These are phyloP conservation scores for Eucalyptus cloeziana DNA, from an alignment of 345 rosid species.

Conservation along the genomic window DNA sequence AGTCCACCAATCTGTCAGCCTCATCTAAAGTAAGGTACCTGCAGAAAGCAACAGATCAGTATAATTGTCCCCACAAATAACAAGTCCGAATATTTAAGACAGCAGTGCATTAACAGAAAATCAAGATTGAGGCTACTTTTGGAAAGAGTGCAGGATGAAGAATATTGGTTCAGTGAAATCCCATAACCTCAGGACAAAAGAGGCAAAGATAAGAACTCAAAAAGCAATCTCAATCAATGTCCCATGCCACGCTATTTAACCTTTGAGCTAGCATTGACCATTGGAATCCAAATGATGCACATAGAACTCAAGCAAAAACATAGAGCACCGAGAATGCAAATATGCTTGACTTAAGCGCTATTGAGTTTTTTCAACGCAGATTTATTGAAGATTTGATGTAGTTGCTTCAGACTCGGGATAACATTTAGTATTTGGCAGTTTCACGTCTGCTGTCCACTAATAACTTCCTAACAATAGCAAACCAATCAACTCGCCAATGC, in stretches of 20 bases:
- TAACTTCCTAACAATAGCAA: background rate
- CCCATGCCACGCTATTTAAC: background rate
- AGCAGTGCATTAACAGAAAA: background rate
- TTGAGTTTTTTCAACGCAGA: background rate
- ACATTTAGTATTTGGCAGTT: background rate
- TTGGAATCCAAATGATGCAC: background rate
- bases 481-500: background rate
- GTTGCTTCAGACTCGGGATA: background rate
- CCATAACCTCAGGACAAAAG: background rate
- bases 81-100: background rate
- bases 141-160: background rate
- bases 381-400: background rate
- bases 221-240: background rate
- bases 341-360: background rate
- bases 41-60: background rate
- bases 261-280: background rate
- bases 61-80: background rate
- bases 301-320: background rate
- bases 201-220: background rate
- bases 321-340: background rate
- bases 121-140: background rate
- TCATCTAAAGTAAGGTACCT: constrained; percentile 93
- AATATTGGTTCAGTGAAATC: background rate
- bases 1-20: constrained; percentile 92
- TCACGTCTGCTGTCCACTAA: background rate